phyloP scores from a whole-genome alignment of 164 flowering plant species.

The Sedum album region DNA sequence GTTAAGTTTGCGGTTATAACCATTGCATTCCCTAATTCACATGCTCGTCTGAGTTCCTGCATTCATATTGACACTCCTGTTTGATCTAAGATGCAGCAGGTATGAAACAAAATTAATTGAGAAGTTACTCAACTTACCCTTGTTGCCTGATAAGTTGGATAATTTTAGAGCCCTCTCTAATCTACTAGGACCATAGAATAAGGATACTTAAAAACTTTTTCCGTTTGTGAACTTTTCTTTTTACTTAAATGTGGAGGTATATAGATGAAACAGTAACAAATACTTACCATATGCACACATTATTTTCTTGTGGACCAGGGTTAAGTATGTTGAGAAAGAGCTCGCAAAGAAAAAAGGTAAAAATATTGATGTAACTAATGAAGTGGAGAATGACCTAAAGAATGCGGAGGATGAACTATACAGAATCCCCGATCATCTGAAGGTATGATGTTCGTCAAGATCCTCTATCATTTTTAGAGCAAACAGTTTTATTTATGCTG shows the following conservation, averaged over 20 bases:
- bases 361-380: slow-evolving; percentile 43
- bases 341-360: slow-evolving; percentile 85
- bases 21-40: background rate
- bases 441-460: slow-evolving; percentile 32
- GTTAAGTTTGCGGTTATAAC: background rate
- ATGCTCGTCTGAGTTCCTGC: background rate
- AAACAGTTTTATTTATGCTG: slow-evolving; percentile 21
- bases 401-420: slow-evolving; percentile 87
- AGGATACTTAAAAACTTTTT: background rate
- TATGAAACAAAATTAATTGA: background rate
- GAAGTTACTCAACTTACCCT: background rate
- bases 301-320: slow-evolving; percentile 36
- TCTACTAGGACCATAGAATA: background rate
- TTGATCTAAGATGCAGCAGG: background rate
- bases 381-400: slow-evolving; percentile 59
- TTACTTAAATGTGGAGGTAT: background rate
- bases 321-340: slow-evolving; percentile 88
- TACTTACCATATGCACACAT: background rate
- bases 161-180: background rate
- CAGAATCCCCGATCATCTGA: slow-evolving; percentile 86
- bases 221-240: background rate
- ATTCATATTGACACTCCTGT: background rate
- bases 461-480: slow-evolving; percentile 13
- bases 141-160: background rate
- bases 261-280: background rate